Conservation (phyloP, 768 basidiomycete genomes). For the Leccinum obscurum region DNA sequence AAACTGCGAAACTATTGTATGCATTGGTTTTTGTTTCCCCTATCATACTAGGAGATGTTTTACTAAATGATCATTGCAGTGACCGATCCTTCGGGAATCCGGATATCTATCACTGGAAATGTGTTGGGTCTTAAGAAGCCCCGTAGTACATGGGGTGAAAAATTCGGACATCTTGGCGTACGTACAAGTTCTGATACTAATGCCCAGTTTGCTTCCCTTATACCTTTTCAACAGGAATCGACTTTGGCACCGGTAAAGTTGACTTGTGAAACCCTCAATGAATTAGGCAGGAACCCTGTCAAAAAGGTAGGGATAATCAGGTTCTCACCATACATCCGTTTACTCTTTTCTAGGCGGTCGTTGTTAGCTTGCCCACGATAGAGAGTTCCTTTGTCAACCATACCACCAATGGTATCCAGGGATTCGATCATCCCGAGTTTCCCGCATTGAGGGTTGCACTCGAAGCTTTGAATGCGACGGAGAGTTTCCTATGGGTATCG, state of each 20-base stretch:
- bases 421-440: conserved; percentile 80
- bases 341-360: conserved; percentile 57
- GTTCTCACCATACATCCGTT: not conserved
- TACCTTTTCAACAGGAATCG: conserved; percentile 38
- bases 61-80: conserved; percentile 46
- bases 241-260: conserved; percentile 67
- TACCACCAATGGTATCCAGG: conserved; percentile 74
- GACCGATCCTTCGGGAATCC: conserved; percentile 75
- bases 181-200: conserved; percentile 38
- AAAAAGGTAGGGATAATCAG: conserved; percentile 52
- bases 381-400: conserved; percentile 89
- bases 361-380: conserved; percentile 90
- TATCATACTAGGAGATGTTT: not conserved
- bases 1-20: conserved; percentile 66
- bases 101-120: conserved; percentile 91
- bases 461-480: conserved; percentile 88
- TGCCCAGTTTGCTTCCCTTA: not conserved
- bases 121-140: conserved; percentile 70
- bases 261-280: conserved; percentile 67
- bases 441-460: conserved; percentile 83
- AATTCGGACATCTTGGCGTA: conserved; percentile 62
- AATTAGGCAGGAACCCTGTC: conserved; percentile 69
- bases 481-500: conserved; percentile 90
- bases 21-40: conserved; percentile 28
- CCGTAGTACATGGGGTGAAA: conserved; percentile 67